Base-by-base conservation (phyloP, 352 stramenopile genomes). In the Phytophthora cajani region DNA sequence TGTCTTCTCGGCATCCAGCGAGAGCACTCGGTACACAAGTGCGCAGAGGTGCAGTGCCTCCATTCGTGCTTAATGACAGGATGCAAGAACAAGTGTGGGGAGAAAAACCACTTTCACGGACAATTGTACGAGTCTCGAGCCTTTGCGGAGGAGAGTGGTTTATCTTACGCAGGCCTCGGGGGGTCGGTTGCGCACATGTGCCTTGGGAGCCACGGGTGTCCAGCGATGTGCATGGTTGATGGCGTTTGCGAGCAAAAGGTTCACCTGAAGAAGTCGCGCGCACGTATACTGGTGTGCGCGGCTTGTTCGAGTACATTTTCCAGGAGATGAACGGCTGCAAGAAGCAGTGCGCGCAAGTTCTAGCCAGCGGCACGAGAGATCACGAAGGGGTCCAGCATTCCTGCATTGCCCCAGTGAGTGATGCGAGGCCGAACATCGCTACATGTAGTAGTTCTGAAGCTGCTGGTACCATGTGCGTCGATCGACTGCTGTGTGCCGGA, bases 201-300 rank as follows among this genome's bases (percentile, higher is more conserved):
- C 6, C 10, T 30, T 6, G 47, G 8, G 0, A 53, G 47, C 10
- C 47, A 53, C n/a, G 21, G 6, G 5, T 53, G 47, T 53, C 21
- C 47, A 7, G 47, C 10, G 14, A 14, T 53, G n/a, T 53, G 19
- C 47, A 9, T 30, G 14, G 19, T 53, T 7, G 19, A 84, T 19
- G 85, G 83, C 3, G 84, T 91, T 42, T 93, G 83, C 33, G 74
- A 87, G 14, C 72, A 89, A 33, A 81, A 91, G 9, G 79, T 91
- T 63, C 70, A 85, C 21, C 47, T 89, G 19, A 87, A 89, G 49
- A 74, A 87, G 54, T 83, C 73, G 2, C 77, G 16, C 81, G 81
- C 42, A 90, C 65, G 27, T 91, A 87, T 57, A 57, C 58, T 2
- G 85, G 81, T 9, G 69, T 52, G 14, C 78, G 80, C 5, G 75